Percentiles rank a stretch among this genome's conserved stretches.
These are phyloP conservation scores for Teratosphaeria nubilosa DNA, from an alignment of 2,329 filamentous ascomycete genomes.

Conservation along the genomic window DNA sequence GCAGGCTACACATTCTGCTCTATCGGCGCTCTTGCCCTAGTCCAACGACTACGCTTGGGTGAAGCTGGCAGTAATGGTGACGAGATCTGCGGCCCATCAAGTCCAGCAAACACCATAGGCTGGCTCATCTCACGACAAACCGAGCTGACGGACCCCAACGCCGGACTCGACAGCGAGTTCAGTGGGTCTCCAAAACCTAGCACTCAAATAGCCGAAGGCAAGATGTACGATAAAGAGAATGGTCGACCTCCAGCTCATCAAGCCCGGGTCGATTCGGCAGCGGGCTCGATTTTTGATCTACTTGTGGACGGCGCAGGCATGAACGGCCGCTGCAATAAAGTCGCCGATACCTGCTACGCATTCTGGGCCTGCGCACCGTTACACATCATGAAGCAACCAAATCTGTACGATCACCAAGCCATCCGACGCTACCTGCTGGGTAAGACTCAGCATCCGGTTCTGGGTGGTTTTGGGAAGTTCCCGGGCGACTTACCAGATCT, in stretches of 20 bases:
- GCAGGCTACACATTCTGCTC: slow-evolving; percentile 89
- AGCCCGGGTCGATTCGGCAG: slow-evolving; percentile 13
- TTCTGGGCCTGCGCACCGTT: slow-evolving; percentile 75
- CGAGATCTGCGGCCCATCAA: not conserved
- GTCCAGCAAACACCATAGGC: slow-evolving; percentile 30
- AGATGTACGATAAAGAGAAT: not conserved
- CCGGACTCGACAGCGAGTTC: slow-evolving; percentile 27
- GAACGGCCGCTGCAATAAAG: slow-evolving; percentile 85
- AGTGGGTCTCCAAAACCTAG: slow-evolving; percentile 6
- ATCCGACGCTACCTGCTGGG: slow-evolving; percentile 65
- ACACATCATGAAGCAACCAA: slow-evolving; percentile 14
- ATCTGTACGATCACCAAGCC: slow-evolving; percentile 10
- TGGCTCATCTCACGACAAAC: slow-evolving; percentile 42
- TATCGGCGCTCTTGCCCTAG: slow-evolving; percentile 63
- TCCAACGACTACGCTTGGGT: slow-evolving; percentile 48
- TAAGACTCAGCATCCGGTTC: slow-evolving; percentile 73
- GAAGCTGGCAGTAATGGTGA: not conserved
- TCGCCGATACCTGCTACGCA: slow-evolving; percentile 87
- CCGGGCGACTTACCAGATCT: slow-evolving; percentile 50
- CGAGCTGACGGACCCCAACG: slow-evolving; percentile 28
- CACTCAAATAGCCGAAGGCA: slow-evolving; percentile 1
- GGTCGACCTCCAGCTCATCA: not conserved
- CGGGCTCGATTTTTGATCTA: slow-evolving; percentile 13
- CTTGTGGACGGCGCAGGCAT: slow-evolving; percentile 49
- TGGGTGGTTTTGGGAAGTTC: slow-evolving; percentile 37